Percentiles rank a stretch among this genome's conserved stretches.
Evolutionary conservation across 371 early-diverging fungal species (phyloP).

Genomic region (Antonospora locustae): DNA sequence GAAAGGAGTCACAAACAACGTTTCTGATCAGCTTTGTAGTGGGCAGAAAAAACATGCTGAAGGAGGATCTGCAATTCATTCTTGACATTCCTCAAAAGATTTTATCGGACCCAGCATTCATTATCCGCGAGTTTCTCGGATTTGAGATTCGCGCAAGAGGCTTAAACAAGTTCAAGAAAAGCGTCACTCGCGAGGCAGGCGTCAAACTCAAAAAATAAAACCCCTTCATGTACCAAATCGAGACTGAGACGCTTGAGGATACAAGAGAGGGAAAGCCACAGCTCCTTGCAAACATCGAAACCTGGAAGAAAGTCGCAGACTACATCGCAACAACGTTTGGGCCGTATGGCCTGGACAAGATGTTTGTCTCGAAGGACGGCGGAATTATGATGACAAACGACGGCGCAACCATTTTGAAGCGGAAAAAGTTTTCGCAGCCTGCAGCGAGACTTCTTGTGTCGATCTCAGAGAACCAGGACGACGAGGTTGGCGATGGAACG

Average conservation of each 20-base stretch:
- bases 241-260: too few relatives aligned
- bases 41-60: constrained; percentile 10
- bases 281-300: constrained; percentile 87
- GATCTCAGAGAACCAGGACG: constrained; percentile 93
- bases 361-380: constrained; percentile 81
- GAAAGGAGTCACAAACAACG: constrained; percentile 2
- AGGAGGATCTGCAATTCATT: constrained; percentile 33
- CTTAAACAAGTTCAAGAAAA: constrained; percentile 6
- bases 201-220: too few relatives aligned
- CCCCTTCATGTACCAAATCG: too few relatives aligned
- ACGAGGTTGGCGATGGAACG: constrained; percentile 98
- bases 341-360: constrained; percentile 97
- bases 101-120: constrained; percentile 21
- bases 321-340: constrained; percentile 89
- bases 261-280: constrained; percentile 92
- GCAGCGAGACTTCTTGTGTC: constrained; percentile 89
- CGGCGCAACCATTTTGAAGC: constrained; percentile 95
- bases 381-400: constrained; percentile 94
- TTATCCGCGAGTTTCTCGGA: constrained; percentile 19
- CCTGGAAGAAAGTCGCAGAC: constrained; percentile 79
- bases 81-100: constrained; percentile 25
- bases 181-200: too few relatives aligned
- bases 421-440: constrained; percentile 92
- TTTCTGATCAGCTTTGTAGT: constrained; percentile 32
- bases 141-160: constrained; percentile 32